Percentiles rank a stretch among this genome's conserved stretches.
Conservation (phyloP, 163 green algal genomes). For the Chloroidium sp. region DNA sequence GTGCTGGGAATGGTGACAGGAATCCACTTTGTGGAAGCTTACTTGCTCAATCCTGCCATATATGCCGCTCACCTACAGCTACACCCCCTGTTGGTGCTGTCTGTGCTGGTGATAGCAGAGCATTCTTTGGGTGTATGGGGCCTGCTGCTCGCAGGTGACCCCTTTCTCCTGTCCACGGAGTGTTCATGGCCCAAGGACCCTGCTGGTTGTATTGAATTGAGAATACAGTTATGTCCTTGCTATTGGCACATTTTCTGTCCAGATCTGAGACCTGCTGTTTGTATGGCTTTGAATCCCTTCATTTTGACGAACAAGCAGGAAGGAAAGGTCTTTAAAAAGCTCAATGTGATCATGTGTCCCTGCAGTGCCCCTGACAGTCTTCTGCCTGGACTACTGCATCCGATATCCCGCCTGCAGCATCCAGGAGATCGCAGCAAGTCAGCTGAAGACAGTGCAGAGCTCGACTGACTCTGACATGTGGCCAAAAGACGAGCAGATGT, state of each 20-base stretch:
- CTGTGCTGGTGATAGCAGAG: constrained; percentile 85
- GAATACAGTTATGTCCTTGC: background rate
- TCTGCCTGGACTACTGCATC: constrained; percentile 87
- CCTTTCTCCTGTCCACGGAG: background rate
- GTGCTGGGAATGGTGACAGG: constrained; percentile 81
- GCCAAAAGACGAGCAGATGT: no score
- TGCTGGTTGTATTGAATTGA: background rate
- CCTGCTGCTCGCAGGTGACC: constrained; percentile 68
- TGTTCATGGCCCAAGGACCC: background rate
- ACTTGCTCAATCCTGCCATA: constrained; percentile 74
- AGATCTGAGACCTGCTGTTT: no score
- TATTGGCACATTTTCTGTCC: background rate
- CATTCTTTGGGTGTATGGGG: constrained; percentile 89
- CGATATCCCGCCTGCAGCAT: constrained; percentile 61
- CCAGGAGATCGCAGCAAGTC: constrained; percentile 51
- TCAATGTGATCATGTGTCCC: background rate
- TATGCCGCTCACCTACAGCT: constrained; percentile 91
- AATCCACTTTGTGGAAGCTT: constrained; percentile 90
- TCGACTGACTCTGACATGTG: background rate
- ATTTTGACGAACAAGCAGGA: background rate
- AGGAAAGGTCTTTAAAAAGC: background rate
- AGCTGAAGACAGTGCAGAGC: constrained; percentile 36
- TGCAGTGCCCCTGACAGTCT: constrained; percentile 81
- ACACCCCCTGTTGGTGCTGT: constrained; percentile 86
- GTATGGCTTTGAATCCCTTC: no score